These are phyloP conservation scores for Tolypocladium sp. DNA, from an alignment of 2,329 filamentous ascomycete genomes.

Conservation along the genomic window DNA sequence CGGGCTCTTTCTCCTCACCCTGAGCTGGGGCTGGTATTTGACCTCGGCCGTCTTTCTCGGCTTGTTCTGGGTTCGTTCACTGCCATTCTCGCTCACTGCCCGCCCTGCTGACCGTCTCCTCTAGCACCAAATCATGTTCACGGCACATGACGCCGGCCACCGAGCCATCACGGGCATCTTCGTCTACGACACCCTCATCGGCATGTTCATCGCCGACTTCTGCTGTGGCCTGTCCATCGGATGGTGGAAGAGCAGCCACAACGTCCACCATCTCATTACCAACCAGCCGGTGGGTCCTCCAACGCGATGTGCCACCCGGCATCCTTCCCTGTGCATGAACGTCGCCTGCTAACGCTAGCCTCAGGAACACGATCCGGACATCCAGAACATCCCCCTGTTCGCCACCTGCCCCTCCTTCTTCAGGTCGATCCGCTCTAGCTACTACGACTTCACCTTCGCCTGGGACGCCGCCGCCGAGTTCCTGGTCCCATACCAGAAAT, in stretches of 20 bases:
- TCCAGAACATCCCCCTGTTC: constrained; percentile 84
- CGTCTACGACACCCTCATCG: constrained; percentile 71
- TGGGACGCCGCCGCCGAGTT: constrained; percentile 68
- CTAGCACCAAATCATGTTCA: constrained; percentile 94
- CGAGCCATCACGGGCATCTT: constrained; percentile 96
- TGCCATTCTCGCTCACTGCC: not conserved
- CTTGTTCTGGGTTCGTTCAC: not conserved
- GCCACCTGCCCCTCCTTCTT: constrained; percentile 71
- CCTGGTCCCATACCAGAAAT: constrained; percentile 63
- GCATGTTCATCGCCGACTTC: constrained; percentile 84
- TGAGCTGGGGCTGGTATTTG: constrained; percentile 57
- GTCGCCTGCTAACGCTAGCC: not conserved
- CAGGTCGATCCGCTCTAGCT: constrained; percentile 70
- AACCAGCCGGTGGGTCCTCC: constrained; percentile 53
- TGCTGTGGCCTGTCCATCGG: constrained; percentile 81
- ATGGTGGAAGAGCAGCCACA: constrained; percentile 97
- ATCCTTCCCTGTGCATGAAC: not conserved
- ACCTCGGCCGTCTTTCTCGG: constrained; percentile 69
- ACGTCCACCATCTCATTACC: constrained; percentile 94
- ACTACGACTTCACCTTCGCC: constrained; percentile 71
- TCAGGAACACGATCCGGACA: constrained; percentile 84
- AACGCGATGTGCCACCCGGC: no score
- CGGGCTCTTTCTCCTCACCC: constrained; percentile 47
- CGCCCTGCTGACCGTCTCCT: constrained; percentile 32
- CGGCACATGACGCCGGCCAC: constrained; percentile 89